Evolutionary conservation across 164 flowering plant genomes (phyloP).

Genomic region (Brasenia schreberi): DNA sequence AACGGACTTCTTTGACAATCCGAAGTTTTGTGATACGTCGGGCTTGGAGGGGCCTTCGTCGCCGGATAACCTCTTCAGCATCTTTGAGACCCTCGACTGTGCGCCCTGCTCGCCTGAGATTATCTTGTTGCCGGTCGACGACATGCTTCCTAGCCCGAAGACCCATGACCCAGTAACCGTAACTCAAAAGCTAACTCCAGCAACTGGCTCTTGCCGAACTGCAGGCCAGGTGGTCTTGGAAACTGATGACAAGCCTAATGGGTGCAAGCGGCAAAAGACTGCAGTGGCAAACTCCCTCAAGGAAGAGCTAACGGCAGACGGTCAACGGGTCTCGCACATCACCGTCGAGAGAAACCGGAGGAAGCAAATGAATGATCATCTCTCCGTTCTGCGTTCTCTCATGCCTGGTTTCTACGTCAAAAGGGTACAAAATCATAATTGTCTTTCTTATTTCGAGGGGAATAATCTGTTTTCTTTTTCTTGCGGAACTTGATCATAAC

Average conservation of each 20-base stretch:
- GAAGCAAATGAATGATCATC: constrained; percentile 90
- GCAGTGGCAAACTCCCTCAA: constrained; percentile 8
- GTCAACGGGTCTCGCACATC: constrained; percentile 50
- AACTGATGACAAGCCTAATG: constrained; percentile 10
- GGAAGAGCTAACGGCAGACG: constrained; percentile 14
- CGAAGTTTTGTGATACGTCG: constrained; percentile 18
- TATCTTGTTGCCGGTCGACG: constrained; percentile 6
- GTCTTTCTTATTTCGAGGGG: too few relatives aligned
- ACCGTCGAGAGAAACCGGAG: constrained; percentile 87
- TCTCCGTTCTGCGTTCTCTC: constrained; percentile 60
- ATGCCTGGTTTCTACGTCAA: constrained; percentile 97
- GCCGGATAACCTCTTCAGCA: constrained; percentile 51
- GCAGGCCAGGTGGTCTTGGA: constrained; percentile 11
- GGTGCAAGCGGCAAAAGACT: constrained; percentile 19
- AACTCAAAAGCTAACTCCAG: background rate
- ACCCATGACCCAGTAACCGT: background rate
- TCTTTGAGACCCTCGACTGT: constrained; percentile 46
- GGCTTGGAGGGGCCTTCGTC: constrained; percentile 20
- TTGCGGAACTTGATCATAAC: background rate
- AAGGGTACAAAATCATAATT: constrained; percentile 26
- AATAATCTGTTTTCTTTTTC: background rate
- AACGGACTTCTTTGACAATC: constrained; percentile 30
- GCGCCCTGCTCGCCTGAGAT: constrained; percentile 14
- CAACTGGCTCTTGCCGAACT: constrained; percentile 3
- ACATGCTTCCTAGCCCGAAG: constrained; percentile 4